These are phyloP conservation scores for Thalassiosira pacifica DNA, from an alignment of 352 stramenopile species.

Conservation along the genomic window DNA sequence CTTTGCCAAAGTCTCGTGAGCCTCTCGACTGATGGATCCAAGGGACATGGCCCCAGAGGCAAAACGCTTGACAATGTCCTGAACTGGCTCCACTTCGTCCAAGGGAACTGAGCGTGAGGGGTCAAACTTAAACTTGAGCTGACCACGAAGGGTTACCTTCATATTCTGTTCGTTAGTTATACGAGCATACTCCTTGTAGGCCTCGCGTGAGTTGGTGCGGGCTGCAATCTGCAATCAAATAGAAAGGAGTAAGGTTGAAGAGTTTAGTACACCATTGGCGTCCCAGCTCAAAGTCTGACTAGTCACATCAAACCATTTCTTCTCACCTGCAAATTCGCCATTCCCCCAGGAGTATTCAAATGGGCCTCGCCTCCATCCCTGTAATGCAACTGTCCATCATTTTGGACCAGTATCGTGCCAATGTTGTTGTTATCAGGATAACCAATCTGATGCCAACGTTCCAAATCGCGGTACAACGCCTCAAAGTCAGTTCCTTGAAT, in stretches of 20 bases:
- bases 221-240: conserved; percentile 80
- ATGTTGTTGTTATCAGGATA: conserved; percentile 86
- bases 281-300: no score
- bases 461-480: conserved; percentile 94
- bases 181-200: conserved; percentile 93
- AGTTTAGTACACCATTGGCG: no score
- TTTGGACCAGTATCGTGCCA: conserved; percentile 91
- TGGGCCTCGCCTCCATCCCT: conserved; percentile 94
- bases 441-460: conserved; percentile 91
- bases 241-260: conserved; percentile 14
- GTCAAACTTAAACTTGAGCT: conserved; percentile 95
- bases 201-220: conserved; percentile 92
- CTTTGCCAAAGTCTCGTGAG: conserved; percentile 94
- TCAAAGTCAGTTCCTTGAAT: conserved; percentile 94
- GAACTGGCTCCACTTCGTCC: conserved; percentile 93
- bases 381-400: conserved; percentile 96
- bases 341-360: conserved; percentile 95
- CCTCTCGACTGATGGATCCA: conserved; percentile 95
- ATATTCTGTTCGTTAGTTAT: conserved; percentile 92
- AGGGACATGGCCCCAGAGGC: conserved; percentile 96
- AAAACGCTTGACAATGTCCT: conserved; percentile 97
- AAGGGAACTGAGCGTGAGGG: conserved; percentile 90
- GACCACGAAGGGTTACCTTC: conserved; percentile 93
- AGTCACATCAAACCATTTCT: not conserved
- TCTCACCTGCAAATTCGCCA: conserved; percentile 93